A percentile compares a stretch with the other conserved stretches of the same genome.
Evolutionary conservation across 257 asterid species (phyloP).

Genomic region (Perilla frutescens): DNA sequence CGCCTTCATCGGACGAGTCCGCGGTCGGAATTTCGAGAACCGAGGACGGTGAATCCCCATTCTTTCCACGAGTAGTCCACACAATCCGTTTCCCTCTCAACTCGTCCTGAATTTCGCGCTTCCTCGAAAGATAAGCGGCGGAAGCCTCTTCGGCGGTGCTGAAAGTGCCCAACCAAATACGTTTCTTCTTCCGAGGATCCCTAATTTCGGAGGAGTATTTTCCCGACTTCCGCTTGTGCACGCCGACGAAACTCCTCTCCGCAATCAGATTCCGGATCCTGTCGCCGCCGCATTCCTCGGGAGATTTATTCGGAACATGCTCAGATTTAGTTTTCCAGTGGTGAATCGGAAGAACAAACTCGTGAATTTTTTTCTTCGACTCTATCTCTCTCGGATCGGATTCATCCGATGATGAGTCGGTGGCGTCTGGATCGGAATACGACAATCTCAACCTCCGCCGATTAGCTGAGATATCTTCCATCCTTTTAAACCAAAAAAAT

Average conservation of each 20-base stretch:
- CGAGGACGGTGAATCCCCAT: slow-evolving; percentile 40
- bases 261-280: neutral
- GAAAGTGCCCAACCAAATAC: slow-evolving; percentile 54
- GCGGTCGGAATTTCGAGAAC: slow-evolving; percentile 33
- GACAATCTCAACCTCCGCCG: slow-evolving; percentile 40
- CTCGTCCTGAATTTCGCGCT: slow-evolving; percentile 36
- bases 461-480: slow-evolving; percentile 12
- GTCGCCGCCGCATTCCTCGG: neutral
- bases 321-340: neutral
- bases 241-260: slow-evolving; percentile 37
- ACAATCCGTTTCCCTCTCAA: slow-evolving; percentile 23
- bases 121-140: slow-evolving; percentile 40
- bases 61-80: slow-evolving; percentile 27
- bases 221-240: slow-evolving; percentile 43
- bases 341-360: slow-evolving; percentile 30
- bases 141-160: slow-evolving; percentile 50
- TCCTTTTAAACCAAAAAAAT: neutral
- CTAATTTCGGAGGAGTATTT: slow-evolving; percentile 46
- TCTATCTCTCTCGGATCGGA: slow-evolving; percentile 11
- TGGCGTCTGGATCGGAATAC: slow-evolving; percentile 63
- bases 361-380: slow-evolving; percentile 47
- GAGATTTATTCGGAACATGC: neutral
- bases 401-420: slow-evolving; percentile 65
- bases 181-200: slow-evolving; percentile 44
- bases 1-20: slow-evolving; percentile 29